Conservation (phyloP, 257 asterid genomes). For the Apocynum venetum region DNA sequence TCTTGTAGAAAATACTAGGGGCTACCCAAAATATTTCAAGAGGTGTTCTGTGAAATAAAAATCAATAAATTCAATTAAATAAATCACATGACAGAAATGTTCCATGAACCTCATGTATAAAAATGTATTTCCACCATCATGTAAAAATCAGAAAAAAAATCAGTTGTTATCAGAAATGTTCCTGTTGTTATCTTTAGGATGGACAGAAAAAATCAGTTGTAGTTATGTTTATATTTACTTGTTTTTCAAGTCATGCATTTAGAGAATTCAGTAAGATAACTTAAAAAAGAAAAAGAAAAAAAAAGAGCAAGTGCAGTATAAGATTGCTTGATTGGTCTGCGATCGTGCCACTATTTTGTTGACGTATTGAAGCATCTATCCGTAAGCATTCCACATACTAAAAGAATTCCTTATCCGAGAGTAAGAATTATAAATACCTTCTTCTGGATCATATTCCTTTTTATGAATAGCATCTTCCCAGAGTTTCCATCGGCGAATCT, state of each 20-base stretch:
- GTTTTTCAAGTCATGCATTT: background rate
- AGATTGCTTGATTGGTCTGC: background rate
- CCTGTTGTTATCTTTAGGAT: background rate
- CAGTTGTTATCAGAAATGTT: too few species aligned
- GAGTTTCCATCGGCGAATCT: constrained; percentile 38
- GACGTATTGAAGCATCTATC: background rate
- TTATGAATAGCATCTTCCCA: constrained; percentile 39
- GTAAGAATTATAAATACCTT: constrained; percentile 13
- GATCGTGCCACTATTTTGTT: background rate
- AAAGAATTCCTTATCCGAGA: background rate
- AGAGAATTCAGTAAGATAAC: background rate
- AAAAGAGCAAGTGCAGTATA: too few species aligned
- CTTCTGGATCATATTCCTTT: constrained; percentile 16
- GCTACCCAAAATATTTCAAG: background rate
- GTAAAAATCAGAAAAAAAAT: too few species aligned
- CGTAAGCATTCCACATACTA: background rate
- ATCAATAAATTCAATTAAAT: background rate
- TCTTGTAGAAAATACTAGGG: background rate
- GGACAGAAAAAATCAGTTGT: background rate
- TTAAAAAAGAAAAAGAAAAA: too few species aligned
- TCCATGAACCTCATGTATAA: background rate
- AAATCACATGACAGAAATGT: background rate
- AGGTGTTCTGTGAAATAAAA: background rate
- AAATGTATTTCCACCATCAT: too few species aligned
- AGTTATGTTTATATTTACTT: background rate